Conservation (phyloP, 805 yeast genomes). For the Yamadazyma ubonensis region DNA sequence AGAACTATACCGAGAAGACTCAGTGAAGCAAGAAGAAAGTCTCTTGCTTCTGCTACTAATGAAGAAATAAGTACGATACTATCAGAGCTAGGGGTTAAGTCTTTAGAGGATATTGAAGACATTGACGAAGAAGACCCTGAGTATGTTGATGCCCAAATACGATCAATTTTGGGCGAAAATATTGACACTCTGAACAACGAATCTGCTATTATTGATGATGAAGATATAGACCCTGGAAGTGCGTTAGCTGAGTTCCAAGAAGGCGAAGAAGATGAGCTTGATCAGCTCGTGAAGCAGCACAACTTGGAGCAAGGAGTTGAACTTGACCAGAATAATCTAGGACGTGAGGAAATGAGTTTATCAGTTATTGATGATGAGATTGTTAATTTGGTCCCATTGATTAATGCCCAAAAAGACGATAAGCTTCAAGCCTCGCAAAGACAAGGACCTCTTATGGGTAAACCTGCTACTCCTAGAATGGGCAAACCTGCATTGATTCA, state of each 20-base stretch:
- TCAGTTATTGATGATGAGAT: slow-evolving; percentile 40
- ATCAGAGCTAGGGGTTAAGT: slow-evolving; percentile 34
- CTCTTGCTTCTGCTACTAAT: slow-evolving; percentile 36
- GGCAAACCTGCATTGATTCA: slow-evolving; percentile 47
- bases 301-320: slow-evolving; percentile 33
- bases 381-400: slow-evolving; percentile 39
- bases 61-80: slow-evolving; percentile 40
- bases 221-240: slow-evolving; percentile 5
- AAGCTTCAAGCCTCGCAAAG: slow-evolving; percentile 10
- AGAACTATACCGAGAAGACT: slow-evolving; percentile 25
- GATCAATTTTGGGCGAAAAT: slow-evolving; percentile 27
- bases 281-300: slow-evolving; percentile 34
- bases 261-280: slow-evolving; percentile 39
- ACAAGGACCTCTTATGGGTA: slow-evolving; percentile 31
- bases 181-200: slow-evolving; percentile 14
- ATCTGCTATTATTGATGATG: slow-evolving; percentile 24
- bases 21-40: slow-evolving; percentile 37
- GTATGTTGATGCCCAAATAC: slow-evolving; percentile 31
- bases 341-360: slow-evolving; percentile 26
- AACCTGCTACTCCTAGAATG: slow-evolving; percentile 38
- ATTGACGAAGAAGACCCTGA: slow-evolving; percentile 28
- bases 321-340: slow-evolving; percentile 21
- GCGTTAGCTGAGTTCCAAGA: slow-evolving; percentile 12
- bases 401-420: slow-evolving; percentile 33
- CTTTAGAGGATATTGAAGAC: slow-evolving; percentile 29